These are phyloP conservation scores for Cryptococcus floricola DNA, from an alignment of 1,284 basidiomycete genomes.

Conservation along the genomic window DNA sequence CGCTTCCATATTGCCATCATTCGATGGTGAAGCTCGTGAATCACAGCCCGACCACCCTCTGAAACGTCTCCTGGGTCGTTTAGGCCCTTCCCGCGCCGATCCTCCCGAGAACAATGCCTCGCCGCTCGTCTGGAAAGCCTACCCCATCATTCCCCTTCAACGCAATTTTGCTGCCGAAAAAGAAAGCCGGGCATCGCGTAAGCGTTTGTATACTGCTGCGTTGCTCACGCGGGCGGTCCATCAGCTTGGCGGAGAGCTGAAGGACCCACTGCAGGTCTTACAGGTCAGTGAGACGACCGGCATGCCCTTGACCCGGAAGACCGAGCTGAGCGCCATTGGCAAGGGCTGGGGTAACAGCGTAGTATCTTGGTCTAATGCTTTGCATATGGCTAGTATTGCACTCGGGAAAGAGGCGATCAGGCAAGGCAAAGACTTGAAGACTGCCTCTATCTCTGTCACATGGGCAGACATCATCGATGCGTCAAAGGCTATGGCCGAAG, in stretches of 20 bases:
- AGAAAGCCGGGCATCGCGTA: constrained; percentile 58
- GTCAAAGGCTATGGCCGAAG: constrained; percentile 10
- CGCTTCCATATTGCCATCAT: constrained; percentile 13
- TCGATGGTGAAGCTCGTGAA: constrained; percentile 7
- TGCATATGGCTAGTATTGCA: constrained; percentile 25
- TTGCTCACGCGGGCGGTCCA: constrained; percentile 63
- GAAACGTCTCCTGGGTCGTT: constrained; percentile 8
- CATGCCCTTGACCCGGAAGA: constrained; percentile 19
- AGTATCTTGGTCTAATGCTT: constrained; percentile 27
- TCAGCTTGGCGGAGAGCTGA: constrained; percentile 65
- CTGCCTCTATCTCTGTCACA: constrained; percentile 10
- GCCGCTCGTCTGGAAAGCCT: constrained; percentile 50
- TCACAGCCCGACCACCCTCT: constrained; percentile 7
- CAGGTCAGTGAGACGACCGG: constrained; percentile 20
- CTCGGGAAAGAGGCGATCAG: constrained; percentile 15
- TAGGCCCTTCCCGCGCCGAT: background rate
- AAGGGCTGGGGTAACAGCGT: constrained; percentile 60
- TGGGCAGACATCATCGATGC: constrained; percentile 33
- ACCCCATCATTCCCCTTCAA: constrained; percentile 63
- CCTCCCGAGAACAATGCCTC: constrained; percentile 3
- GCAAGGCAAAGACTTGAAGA: background rate
- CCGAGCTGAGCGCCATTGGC: constrained; percentile 56
- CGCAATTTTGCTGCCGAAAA: constrained; percentile 60
- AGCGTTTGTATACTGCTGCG: constrained; percentile 49
- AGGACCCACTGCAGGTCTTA: constrained; percentile 37